Base-by-base conservation (phyloP, 441 rosid genomes). In the Populus hybrid region DNA sequence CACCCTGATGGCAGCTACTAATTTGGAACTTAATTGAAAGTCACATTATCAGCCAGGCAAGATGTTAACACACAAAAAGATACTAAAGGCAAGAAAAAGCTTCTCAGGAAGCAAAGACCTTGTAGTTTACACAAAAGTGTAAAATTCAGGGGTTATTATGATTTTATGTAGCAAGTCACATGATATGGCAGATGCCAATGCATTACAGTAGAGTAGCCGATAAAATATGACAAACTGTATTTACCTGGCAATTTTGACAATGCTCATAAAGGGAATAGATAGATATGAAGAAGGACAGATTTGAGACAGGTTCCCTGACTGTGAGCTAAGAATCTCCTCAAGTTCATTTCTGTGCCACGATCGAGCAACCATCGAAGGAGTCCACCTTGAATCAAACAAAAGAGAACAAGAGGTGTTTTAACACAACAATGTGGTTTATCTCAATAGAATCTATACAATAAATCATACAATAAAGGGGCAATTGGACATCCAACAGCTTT, bases 261-360 rank as follows among this genome's bases (percentile, higher is more conserved):
- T 90, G 91, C 98, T 96, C 97, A 87, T 90, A 10, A 96, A 91
- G 72, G 99, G 98, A 83, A 94, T 93, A 75, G 93, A 91, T 36
- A 94, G 83, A 85, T 86, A 90, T 46, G 95, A 90, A 65, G 98
- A 94, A 38, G 97, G 94, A 76, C 85, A 79, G 54, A 81, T 77
- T 69, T 66, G 84, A 8, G 74, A 77, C 69, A 72, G 91, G 68
- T 30, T 30, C 32, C 32, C 90, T 78, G 87, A 83, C 76, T 80
- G 87, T 63, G 81, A 83, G 76, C 78, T 81, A 42, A 94, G 88
- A 79, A 89, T 86, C 79, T 94, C 93, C 87, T 94, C 96, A 0
- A 96, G 93, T 85, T 90, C 89, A 81, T 83, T 88, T 78, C 94
- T 87, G 84, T 87, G 92, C 99, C 99, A 96, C 23, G 98, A 96